phyloP scores from a whole-genome alignment of 2,329 filamentous ascomycete species.

The Aspergillus jensenii region DNA sequence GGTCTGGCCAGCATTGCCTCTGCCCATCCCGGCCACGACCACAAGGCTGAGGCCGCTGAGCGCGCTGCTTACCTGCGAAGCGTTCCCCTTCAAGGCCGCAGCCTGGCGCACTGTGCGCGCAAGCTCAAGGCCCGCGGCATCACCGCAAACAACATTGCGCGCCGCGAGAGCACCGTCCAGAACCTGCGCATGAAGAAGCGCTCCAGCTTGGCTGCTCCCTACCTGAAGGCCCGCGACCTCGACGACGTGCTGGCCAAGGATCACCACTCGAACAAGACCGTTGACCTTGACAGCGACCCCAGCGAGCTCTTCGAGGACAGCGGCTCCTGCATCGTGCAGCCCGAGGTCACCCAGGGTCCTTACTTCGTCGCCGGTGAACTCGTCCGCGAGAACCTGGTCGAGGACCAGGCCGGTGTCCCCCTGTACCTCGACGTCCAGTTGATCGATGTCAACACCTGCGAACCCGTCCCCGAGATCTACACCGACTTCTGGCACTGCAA shows the following conservation, averaged over 20 bases:
- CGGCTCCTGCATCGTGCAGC: conserved; percentile 48
- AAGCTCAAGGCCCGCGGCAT: conserved; percentile 24
- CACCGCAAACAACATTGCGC: conserved; percentile 22
- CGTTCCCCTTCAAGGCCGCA: conserved; percentile 9
- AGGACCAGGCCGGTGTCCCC: conserved; percentile 34
- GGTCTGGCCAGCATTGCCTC: neutral
- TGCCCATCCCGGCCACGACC: conserved; percentile 9
- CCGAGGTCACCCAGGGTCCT: conserved; percentile 49
- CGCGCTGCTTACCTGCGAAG: neutral
- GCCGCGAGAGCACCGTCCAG: conserved; percentile 19
- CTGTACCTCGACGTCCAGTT: conserved; percentile 43
- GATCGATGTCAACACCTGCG: conserved; percentile 42
- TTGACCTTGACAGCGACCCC: conserved; percentile 20
- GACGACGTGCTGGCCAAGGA: conserved; percentile 35
- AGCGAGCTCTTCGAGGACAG: conserved; percentile 26
- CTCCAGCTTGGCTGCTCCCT: conserved; percentile 4
- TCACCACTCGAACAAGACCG: conserved; percentile 36
- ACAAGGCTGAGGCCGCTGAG: conserved; percentile 6
- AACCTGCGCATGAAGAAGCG: neutral
- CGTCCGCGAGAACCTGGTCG: conserved; percentile 35
- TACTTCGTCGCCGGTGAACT: conserved; percentile 49
- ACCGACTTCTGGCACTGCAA: conserved; percentile 46
- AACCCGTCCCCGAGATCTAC: conserved; percentile 38
- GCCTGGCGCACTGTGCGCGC: conserved; percentile 21
- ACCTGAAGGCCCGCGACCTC: conserved; percentile 33